phyloP scores from a whole-genome alignment of 192 early-diverging fungal genomes.

The Phycomyces nitens region DNA sequence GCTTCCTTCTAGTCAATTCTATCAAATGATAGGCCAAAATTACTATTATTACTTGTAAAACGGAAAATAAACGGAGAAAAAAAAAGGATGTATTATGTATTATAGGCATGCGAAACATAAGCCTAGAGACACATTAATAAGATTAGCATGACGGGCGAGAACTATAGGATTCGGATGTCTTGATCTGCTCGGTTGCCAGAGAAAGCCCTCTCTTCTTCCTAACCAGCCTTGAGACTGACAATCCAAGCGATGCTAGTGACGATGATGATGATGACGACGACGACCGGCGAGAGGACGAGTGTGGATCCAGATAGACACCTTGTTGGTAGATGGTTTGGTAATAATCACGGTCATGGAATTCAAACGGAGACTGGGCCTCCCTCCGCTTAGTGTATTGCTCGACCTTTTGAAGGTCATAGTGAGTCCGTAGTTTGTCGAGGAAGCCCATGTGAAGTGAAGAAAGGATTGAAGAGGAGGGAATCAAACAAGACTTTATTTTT shows the following conservation, averaged over 20 bases:
- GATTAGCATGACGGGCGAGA: too few species aligned
- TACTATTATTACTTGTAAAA: too few species aligned
- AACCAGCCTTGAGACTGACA: not conserved
- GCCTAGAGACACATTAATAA: too few species aligned
- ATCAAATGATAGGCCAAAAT: too few species aligned
- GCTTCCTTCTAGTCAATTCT: too few species aligned
- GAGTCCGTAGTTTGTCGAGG: conserved; percentile 12
- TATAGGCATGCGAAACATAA: too few species aligned
- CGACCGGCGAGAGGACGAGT: not conserved
- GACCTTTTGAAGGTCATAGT: conserved; percentile 16
- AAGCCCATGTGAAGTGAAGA: conserved; percentile 23
- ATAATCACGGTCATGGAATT: conserved; percentile 7
- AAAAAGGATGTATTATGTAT: too few species aligned
- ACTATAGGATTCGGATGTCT: not conserved
- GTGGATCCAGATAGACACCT: conserved; percentile 12
- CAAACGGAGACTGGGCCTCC: conserved; percentile 5
- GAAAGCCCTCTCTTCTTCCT: conserved; percentile 2
- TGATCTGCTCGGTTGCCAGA: not conserved
- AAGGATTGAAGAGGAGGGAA: not conserved
- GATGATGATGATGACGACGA: not conserved
- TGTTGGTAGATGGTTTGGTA: conserved; percentile 11
- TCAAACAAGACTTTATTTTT: too few species aligned
- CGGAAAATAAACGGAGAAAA: too few species aligned
- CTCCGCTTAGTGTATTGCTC: conserved; percentile 22
- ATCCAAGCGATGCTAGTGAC: not conserved